A percentile compares a stretch with the other conserved stretches of the same genome.
phyloP scores from a whole-genome alignment of 306 rosid species.

The Corylus americana region DNA sequence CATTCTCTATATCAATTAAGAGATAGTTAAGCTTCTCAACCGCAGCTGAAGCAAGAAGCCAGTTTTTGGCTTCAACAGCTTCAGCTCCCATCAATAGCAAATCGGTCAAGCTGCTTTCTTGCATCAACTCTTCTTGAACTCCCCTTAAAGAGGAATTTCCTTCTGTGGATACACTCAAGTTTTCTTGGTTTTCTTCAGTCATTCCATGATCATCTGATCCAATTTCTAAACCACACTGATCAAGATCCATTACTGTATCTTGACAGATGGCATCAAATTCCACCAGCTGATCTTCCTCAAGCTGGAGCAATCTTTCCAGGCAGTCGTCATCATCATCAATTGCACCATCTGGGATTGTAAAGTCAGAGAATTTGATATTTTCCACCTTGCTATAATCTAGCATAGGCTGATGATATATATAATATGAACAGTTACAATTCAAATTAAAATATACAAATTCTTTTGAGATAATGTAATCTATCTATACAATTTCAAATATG shows the following conservation, averaged over 20 bases:
- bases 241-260: slow-evolving; percentile 8
- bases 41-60: slow-evolving; percentile 38
- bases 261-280: slow-evolving; percentile 24
- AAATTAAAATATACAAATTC: no score
- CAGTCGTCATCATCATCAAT: slow-evolving; percentile 35
- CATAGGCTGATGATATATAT: no score
- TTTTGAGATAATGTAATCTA: no score
- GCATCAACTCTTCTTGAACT: slow-evolving; percentile 64
- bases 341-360: slow-evolving; percentile 27
- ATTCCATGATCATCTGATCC: slow-evolving; percentile 2
- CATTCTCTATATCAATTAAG: slow-evolving; percentile 17
- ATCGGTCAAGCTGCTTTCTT: slow-evolving; percentile 56
- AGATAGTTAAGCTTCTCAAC: slow-evolving; percentile 42
- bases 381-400: no score
- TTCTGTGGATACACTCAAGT: slow-evolving; percentile 22
- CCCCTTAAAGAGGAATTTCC: slow-evolving; percentile 28
- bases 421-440: no score
- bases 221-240: slow-evolving; percentile 1
- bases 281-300: slow-evolving; percentile 19
- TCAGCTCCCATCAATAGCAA: slow-evolving; percentile 68
- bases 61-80: slow-evolving; percentile 64
- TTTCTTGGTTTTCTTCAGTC: slow-evolving; percentile 2
- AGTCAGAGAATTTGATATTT: no score
- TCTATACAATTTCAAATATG: no score
- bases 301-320: slow-evolving; percentile 34